Evolutionary conservation across 2,329 filamentous ascomycete genomes (phyloP).

Genomic region (Talaromyces amestolkiae): DNA sequence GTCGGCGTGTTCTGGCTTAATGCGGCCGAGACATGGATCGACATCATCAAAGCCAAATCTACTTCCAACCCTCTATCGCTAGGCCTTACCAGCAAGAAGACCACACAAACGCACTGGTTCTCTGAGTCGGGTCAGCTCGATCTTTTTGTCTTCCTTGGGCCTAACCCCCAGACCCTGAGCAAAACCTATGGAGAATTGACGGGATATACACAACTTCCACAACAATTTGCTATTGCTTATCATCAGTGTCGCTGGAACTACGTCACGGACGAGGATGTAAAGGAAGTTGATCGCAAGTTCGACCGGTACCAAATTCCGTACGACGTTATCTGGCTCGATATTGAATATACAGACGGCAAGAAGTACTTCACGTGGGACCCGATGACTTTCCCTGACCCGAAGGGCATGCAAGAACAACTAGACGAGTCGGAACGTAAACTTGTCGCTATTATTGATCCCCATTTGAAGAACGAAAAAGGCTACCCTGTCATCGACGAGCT

Average conservation of each 20-base stretch:
- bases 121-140: conserved; percentile 88
- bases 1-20: conserved; percentile 98
- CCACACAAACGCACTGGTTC: conserved; percentile 93
- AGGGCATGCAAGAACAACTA: conserved; percentile 83
- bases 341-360: conserved; percentile 94
- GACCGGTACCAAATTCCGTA: conserved; percentile 94
- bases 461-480: conserved; percentile 86
- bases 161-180: conserved; percentile 76
- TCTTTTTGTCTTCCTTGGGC: conserved; percentile 90
- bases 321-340: conserved; percentile 98
- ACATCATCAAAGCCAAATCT: conserved; percentile 78
- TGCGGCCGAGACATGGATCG: conserved; percentile 94
- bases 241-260: conserved; percentile 99
- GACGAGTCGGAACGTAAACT: conserved; percentile 83
- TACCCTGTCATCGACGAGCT: conserved; percentile 78
- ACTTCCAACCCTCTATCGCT: conserved; percentile 74
- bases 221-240: conserved; percentile 88
- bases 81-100: conserved; percentile 65
- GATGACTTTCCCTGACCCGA: conserved; percentile 80
- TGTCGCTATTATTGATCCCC: conserved; percentile 92
- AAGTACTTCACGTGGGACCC: conserved; percentile 98
- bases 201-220: conserved; percentile 84
- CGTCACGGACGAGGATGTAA: conserved; percentile 93
- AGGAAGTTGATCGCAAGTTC: conserved; percentile 93
- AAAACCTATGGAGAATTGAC: conserved; percentile 85